Percentiles rank a stretch among this genome's conserved stretches.
Conservation (phyloP, 495 filamentous ascomycete genomes). For the Aspergillus sclerotiicarbonarius region DNA sequence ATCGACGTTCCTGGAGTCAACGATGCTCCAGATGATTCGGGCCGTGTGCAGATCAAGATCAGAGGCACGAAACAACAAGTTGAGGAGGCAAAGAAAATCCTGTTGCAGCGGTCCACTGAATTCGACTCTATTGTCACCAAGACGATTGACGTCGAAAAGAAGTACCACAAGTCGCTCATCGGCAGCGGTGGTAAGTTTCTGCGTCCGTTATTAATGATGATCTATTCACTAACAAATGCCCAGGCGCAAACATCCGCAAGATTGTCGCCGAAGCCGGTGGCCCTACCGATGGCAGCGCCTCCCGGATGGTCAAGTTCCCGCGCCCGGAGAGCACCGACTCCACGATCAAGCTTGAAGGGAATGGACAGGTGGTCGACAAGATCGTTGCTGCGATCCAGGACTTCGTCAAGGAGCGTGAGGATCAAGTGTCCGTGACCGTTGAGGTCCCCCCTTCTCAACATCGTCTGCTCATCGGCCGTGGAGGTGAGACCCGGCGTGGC, state of each 20-base stretch:
- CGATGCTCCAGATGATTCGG: constrained; percentile 58
- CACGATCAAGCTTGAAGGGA: constrained; percentile 82
- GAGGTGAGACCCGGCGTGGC: constrained; percentile 76
- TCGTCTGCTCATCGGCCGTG: constrained; percentile 84
- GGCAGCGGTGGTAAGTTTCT: constrained; percentile 73
- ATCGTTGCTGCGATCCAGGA: constrained; percentile 78
- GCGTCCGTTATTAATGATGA: neutral
- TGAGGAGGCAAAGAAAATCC: constrained; percentile 79
- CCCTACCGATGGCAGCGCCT: constrained; percentile 75
- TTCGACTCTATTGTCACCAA: constrained; percentile 84
- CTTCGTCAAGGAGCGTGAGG: constrained; percentile 75
- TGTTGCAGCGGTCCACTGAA: constrained; percentile 76
- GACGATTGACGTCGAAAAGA: constrained; percentile 84
- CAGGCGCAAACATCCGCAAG: constrained; percentile 81
- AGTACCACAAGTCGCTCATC: constrained; percentile 87
- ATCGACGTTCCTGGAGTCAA: constrained; percentile 80
- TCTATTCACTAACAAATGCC: constrained; percentile 33
- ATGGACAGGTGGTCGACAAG: constrained; percentile 77
- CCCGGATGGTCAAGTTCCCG: constrained; percentile 89
- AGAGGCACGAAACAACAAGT: constrained; percentile 90
- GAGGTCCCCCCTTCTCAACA: constrained; percentile 88
- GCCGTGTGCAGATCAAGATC: constrained; percentile 77
- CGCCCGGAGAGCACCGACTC: constrained; percentile 72
- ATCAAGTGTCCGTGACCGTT: constrained; percentile 68
- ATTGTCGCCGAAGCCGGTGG: constrained; percentile 88